Evolutionary conservation across 768 basidiomycete species (phyloP).

Genomic region (Pholiota molesta): DNA sequence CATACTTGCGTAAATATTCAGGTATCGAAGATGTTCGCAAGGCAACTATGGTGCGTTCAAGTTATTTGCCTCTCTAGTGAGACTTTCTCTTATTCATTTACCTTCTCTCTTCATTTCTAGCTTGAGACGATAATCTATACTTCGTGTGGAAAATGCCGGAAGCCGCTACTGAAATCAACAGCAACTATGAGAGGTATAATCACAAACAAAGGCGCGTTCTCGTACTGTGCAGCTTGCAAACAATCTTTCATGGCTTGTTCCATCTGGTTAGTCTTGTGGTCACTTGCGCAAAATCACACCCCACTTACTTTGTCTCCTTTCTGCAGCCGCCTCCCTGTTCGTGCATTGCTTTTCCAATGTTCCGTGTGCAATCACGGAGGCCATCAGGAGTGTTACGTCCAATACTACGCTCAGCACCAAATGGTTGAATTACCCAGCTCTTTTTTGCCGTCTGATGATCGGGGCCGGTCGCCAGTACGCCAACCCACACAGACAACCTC

Average conservation of each 20-base stretch:
- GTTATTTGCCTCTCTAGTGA: neutral
- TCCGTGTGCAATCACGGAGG: conserved; percentile 80
- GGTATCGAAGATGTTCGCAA: conserved; percentile 52
- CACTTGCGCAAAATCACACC: neutral
- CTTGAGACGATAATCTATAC: conserved; percentile 74
- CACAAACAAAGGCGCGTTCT: conserved; percentile 44
- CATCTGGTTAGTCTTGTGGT: conserved; percentile 63
- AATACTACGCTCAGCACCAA: conserved; percentile 64
- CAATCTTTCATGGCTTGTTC: conserved; percentile 53
- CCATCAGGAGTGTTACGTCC: conserved; percentile 76
- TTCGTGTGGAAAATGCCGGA: conserved; percentile 69
- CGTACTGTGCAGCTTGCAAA: conserved; percentile 63
- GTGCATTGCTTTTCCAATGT: conserved; percentile 71
- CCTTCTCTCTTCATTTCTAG: conserved; percentile 33
- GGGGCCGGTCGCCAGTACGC: conserved; percentile 19
- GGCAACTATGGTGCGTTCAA: conserved; percentile 50
- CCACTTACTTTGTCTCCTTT: conserved; percentile 5
- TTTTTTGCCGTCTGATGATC: conserved; percentile 13
- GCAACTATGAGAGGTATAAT: conserved; percentile 30
- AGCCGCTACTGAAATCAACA: conserved; percentile 52
- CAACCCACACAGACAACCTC: conserved; percentile 10
- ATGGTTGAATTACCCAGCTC: conserved; percentile 49
- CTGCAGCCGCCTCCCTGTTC: conserved; percentile 75
- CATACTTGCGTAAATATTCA: conserved; percentile 74
- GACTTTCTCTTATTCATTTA: no score